Base-by-base conservation (phyloP, 495 filamentous ascomycete genomes). In the Talaromyces ruber region DNA sequence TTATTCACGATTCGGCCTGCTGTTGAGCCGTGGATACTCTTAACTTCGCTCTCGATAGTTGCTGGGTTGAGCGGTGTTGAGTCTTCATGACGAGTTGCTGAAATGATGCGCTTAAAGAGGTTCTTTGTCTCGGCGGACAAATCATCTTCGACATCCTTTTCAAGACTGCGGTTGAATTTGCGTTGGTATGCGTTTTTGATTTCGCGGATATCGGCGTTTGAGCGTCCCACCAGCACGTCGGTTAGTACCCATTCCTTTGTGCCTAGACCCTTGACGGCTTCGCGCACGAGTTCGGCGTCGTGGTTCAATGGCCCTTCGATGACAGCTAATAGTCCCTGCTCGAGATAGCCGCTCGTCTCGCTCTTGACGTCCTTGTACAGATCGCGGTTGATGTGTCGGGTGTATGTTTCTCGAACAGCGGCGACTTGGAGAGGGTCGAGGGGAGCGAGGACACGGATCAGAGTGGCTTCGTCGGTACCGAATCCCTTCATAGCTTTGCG, bases 401-500 rank as follows among this genome's bases (percentile, higher is more conserved):
- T 65, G 76, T 88, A 97, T 14, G 87, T 78, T 9, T 82, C 65
- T 39, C 88, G 86, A 57, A 97, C 79, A 3, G 83, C 77, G 53
- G 83, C 80, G 63, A 94, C 82, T 66, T 93, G 87, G 12, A 89
- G 75, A 4, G 91, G 88, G 62, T 95, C 86, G 58, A 88, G 83
- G 28, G 71, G 78, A 0, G 85, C 76, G 22, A 98, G 76, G 16
- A 87, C 74, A 0, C 75, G 72, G 66, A 92, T 89, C 0, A 97
- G 77, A 0, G 82, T 71, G 57, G 83, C 84, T 71, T 96, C 92
- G 66, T 97, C 86, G 0, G 93, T 97, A 50, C 92, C 93, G 62
- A 94, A 87, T 7, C 93, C 91, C 76, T 95, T 95, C 89, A 96
- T 96, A 2, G 93, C 91, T 66, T 82, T 82, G 58, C 90, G 81